Base-by-base conservation (phyloP, 106 monocot genomes). In the Narthecium ossifragum region DNA sequence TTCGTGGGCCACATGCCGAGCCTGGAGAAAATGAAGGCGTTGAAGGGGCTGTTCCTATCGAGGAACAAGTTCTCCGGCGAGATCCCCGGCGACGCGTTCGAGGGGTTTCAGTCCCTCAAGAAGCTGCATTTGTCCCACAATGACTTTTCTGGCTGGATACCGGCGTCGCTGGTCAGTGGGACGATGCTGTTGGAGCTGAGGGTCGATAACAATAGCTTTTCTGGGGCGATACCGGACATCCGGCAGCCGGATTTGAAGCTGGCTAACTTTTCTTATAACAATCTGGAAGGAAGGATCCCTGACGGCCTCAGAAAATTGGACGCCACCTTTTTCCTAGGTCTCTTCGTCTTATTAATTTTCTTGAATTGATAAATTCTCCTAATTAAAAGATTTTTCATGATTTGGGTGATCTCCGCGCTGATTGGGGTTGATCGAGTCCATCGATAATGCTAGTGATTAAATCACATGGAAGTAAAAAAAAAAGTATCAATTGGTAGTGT, bases 1-100 rank as follows among this genome's bases (percentile, higher is more conserved):
- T 84, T 93, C 76, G 45, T 49, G 1, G 93, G 93, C 0, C 33
- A 79, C 4, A 50, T 93, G 58, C 88, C 93, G 15, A 52, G 62
- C 8, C 13, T 93, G 4, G 57, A 60, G 28, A 50, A 26, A 20
- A 53, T 93, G 18, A 34, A 32, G 52, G 63, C 62, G 31, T 62
- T 90, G 53, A 64, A 64, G 47, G 38, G 65, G 10, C 8, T 81
- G 10, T 90, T 66, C 52, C 38, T 90, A 25, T 78, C 89, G 3
- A 51, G 12, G 32, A 90, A 90, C 63, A 55, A 52, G 26, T 37
- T 89, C 37, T 80, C 88, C 3, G 88, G 88, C 4, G 54, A 20
- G 73, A 89, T 89, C 56, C 59, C 70, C 5, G 71, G 60, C 31
- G 70, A 62, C 28, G 73, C 69, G 24, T 92, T 92, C 70, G 21